Conservation (phyloP, 768 basidiomycete genomes). For the Tephrocybe sp. region DNA sequence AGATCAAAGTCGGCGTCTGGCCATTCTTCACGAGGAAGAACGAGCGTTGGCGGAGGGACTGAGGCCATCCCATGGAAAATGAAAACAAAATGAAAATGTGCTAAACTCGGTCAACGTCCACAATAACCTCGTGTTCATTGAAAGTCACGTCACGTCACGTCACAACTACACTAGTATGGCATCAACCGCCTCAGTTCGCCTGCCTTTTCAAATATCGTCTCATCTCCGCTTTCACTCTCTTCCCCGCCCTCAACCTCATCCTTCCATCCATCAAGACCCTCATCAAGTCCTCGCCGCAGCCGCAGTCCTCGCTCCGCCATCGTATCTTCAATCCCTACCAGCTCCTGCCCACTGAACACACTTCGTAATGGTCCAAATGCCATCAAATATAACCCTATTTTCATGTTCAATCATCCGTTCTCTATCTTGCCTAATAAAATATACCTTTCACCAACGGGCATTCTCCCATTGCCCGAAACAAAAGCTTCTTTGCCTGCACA, state of each 20-base stretch:
- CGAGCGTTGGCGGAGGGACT: slow-evolving; percentile 54
- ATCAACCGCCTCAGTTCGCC: slow-evolving; percentile 55
- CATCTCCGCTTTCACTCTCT: slow-evolving; percentile 29
- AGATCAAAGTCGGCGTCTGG: slow-evolving; percentile 85
- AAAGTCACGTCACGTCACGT: slow-evolving; percentile 24
- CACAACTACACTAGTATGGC: slow-evolving; percentile 47
- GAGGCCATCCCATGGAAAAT: slow-evolving; percentile 44
- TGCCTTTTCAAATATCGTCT: slow-evolving; percentile 63
- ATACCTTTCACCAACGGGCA: slow-evolving; percentile 76
- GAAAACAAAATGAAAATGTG: slow-evolving; percentile 14
- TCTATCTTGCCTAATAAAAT: slow-evolving; percentile 6
- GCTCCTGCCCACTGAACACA: slow-evolving; percentile 58
- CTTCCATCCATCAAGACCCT: slow-evolving; percentile 43
- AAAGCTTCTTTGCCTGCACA: slow-evolving; percentile 61
- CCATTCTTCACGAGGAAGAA: slow-evolving; percentile 72
- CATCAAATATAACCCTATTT: slow-evolving; percentile 68
- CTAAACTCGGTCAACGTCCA: slow-evolving; percentile 12
- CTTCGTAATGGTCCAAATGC: slow-evolving; percentile 71
- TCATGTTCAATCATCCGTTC: background rate
- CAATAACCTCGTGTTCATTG: slow-evolving; percentile 28
- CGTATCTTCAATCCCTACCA: slow-evolving; percentile 59
- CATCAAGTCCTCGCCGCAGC: slow-evolving; percentile 59
- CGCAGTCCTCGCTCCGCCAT: slow-evolving; percentile 79
- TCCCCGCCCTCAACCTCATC: slow-evolving; percentile 32
- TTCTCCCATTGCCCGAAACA: slow-evolving; percentile 73